Percentiles rank a stretch among this genome's conserved stretches.
These are phyloP conservation scores for Graphium sp. DNA, from an alignment of 2,329 filamentous ascomycete genomes.

Conservation along the genomic window DNA sequence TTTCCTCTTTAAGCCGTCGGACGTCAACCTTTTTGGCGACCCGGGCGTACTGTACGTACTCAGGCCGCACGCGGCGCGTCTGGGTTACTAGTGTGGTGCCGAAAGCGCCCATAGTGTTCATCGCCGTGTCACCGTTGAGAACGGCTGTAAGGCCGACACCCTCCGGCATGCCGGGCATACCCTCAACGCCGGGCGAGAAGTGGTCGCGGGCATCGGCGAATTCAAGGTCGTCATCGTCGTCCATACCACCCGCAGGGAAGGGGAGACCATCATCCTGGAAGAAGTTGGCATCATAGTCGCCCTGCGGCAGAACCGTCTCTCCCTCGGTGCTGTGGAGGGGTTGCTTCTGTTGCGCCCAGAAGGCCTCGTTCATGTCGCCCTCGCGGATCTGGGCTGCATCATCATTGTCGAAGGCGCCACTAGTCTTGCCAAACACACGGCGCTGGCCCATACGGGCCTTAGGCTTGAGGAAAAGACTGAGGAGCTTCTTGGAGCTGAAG, in stretches of 20 bases:
- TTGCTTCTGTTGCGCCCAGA: constrained; percentile 68
- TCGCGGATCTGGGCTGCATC: constrained; percentile 36
- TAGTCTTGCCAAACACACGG: constrained; percentile 14
- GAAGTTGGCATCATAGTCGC: constrained; percentile 93
- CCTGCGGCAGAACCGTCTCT: constrained; percentile 42
- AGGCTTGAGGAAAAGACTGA: constrained; percentile 86
- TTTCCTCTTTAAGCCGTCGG: constrained; percentile 49
- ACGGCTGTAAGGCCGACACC: constrained; percentile 29
- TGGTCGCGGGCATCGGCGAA: constrained; percentile 72
- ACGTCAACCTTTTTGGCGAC: constrained; percentile 59
- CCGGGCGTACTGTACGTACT: constrained; percentile 55
- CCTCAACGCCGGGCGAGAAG: constrained; percentile 50
- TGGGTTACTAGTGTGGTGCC: constrained; percentile 53
- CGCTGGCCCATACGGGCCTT: constrained; percentile 67
- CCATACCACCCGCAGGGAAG: constrained; percentile 40
- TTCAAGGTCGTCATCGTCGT: constrained; percentile 53
- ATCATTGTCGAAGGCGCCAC: constrained; percentile 25
- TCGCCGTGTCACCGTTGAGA: constrained; percentile 31
- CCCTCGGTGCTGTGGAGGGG: constrained; percentile 17
- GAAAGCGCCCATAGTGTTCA: constrained; percentile 30
- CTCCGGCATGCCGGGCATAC: constrained; percentile 26
- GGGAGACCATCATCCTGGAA: constrained; percentile 78
- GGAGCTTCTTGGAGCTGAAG: constrained; percentile 83
- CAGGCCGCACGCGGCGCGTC: constrained; percentile 43
- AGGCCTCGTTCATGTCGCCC: constrained; percentile 83